These are phyloP conservation scores for Ustilago curta DNA, from an alignment of 1,284 basidiomycete species.

Conservation along the genomic window DNA sequence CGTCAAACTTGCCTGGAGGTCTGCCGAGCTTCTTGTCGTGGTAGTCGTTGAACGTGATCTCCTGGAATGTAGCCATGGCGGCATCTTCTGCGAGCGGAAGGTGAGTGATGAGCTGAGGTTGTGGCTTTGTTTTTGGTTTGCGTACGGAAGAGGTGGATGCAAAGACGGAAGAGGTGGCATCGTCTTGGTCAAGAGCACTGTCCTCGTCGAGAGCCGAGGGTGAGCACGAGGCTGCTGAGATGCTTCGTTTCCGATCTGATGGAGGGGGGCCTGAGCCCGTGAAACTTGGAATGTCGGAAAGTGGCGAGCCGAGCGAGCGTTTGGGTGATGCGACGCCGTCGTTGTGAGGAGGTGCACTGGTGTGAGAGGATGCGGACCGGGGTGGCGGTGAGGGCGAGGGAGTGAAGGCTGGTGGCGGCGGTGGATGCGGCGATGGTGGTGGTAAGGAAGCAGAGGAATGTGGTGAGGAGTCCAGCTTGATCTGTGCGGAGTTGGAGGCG, in stretches of 20 bases:
- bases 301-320: background rate
- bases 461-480: slow-evolving; percentile 12
- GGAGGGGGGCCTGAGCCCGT: slow-evolving; percentile 6
- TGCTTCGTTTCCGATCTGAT: slow-evolving; percentile 8
- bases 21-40: slow-evolving; percentile 87
- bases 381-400: slow-evolving; percentile 44
- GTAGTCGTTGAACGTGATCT: slow-evolving; percentile 84
- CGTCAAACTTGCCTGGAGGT: slow-evolving; percentile 85
- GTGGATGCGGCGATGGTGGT: slow-evolving; percentile 29
- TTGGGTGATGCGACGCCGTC: background rate
- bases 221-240: slow-evolving; percentile 9
- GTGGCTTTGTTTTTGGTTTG: slow-evolving; percentile 26
- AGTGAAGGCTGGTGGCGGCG: slow-evolving; percentile 45
- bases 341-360: background rate
- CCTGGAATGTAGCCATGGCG: slow-evolving; percentile 80
- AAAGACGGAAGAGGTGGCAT: slow-evolving; percentile 14
- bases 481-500: background rate
- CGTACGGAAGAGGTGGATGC: slow-evolving; percentile 25
- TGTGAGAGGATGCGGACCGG: slow-evolving; percentile 9
- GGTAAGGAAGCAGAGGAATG: slow-evolving; percentile 30
- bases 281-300: background rate
- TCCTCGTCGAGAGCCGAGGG: slow-evolving; percentile 26
- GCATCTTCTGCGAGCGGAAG: slow-evolving; percentile 58
- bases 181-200: slow-evolving; percentile 16
- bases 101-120: slow-evolving; percentile 55